These are phyloP conservation scores for Blastobotrys peoriensis DNA, from an alignment of 805 yeast genomes.

Conservation along the genomic window DNA sequence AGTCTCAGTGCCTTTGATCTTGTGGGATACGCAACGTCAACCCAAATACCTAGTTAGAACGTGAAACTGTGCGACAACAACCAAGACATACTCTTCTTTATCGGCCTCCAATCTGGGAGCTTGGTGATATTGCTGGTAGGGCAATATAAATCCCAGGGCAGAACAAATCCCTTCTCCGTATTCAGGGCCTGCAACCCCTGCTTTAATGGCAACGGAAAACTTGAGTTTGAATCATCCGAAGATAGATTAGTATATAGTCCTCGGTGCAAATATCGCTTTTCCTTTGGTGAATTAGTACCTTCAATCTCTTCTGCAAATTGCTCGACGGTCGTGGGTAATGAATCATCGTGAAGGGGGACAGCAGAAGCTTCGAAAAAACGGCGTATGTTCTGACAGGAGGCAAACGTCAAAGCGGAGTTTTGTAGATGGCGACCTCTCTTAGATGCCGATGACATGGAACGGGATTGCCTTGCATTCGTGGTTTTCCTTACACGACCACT, in stretches of 20 bases:
- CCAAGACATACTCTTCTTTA: constrained; percentile 23
- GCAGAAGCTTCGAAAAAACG: background rate
- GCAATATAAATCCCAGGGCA: constrained; percentile 34
- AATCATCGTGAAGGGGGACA: background rate
- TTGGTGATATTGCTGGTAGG: constrained; percentile 26
- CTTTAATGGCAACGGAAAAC: constrained; percentile 14
- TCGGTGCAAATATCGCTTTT: background rate
- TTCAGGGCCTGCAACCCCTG: constrained; percentile 9
- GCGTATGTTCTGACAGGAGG: background rate
- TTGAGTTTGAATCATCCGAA: background rate
- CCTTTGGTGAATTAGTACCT: background rate
- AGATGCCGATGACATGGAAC: too few relatives aligned
- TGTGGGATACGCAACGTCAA: constrained; percentile 15
- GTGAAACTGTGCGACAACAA: background rate
- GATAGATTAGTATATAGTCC: background rate
- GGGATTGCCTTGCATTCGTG: too few relatives aligned
- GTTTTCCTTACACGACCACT: too few relatives aligned
- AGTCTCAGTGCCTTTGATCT: constrained; percentile 14
- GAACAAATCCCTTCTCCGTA: constrained; percentile 22
- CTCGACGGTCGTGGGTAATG: background rate
- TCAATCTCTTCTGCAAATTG: background rate
- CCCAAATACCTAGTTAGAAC: constrained; percentile 17
- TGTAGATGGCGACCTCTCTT: too few relatives aligned
- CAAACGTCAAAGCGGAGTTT: too few relatives aligned
- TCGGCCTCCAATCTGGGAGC: constrained; percentile 28